These are phyloP conservation scores for Pyronema domesticum DNA, from an alignment of 495 filamentous ascomycete genomes.

Conservation along the genomic window DNA sequence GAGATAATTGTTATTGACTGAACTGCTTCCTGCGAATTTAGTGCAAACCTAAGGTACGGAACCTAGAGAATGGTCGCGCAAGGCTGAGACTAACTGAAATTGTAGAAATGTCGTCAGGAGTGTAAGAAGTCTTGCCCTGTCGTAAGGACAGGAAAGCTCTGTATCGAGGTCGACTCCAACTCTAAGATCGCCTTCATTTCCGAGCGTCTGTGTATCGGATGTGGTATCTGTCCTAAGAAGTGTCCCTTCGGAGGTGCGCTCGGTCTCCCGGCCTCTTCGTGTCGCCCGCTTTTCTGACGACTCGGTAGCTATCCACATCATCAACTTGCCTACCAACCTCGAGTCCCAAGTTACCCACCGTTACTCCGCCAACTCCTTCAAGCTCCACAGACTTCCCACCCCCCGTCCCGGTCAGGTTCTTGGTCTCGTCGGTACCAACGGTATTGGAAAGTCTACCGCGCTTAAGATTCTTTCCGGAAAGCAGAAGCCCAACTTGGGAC, in stretches of 20 bases:
- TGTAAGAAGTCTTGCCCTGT: slow-evolving; percentile 99
- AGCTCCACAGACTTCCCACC: slow-evolving; percentile 89
- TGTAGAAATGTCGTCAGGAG: slow-evolving; percentile 85
- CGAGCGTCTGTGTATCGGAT: slow-evolving; percentile 86
- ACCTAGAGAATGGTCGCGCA: not conserved
- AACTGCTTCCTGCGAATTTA: slow-evolving; percentile 28
- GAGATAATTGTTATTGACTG: slow-evolving; percentile 18
- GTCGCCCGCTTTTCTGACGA: not conserved
- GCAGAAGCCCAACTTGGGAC: slow-evolving; percentile 89
- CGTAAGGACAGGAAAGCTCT: slow-evolving; percentile 90
- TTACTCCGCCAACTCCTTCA: slow-evolving; percentile 98
- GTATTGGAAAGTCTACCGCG: slow-evolving; percentile 97
- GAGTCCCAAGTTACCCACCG: slow-evolving; percentile 94
- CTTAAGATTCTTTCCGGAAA: slow-evolving; percentile 96
- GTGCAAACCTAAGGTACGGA: slow-evolving; percentile 89
- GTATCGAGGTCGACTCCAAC: slow-evolving; percentile 76
- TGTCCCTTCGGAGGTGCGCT: slow-evolving; percentile 64
- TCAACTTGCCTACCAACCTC: slow-evolving; percentile 97
- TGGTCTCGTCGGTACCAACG: slow-evolving; percentile 93
- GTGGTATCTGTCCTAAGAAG: slow-evolving; percentile 98
- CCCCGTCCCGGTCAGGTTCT: slow-evolving; percentile 92
- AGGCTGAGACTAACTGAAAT: not conserved
- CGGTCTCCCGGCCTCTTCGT: not conserved
- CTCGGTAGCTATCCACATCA: slow-evolving; percentile 71
- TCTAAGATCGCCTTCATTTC: slow-evolving; percentile 98